Conservation (phyloP, 495 filamentous ascomycete genomes). For the Xylaria sp. region DNA sequence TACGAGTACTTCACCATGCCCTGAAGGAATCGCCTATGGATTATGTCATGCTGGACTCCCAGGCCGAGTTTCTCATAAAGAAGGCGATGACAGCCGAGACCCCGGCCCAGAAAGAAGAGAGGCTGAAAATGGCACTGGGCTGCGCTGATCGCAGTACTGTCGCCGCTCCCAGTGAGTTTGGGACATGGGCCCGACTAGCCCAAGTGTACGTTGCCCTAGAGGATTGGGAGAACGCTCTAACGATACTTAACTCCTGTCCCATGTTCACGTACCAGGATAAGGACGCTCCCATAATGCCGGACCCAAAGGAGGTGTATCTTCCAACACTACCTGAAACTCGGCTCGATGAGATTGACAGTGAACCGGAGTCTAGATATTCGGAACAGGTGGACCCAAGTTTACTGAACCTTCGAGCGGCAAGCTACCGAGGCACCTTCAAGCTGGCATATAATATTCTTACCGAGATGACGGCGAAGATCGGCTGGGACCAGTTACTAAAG, state of each 20-base stretch:
- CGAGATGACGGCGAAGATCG: constrained; percentile 92
- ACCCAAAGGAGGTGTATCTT: constrained; percentile 82
- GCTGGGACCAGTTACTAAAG: constrained; percentile 94
- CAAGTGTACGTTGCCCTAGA: constrained; percentile 92
- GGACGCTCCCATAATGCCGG: constrained; percentile 91
- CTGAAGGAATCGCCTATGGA: constrained; percentile 94
- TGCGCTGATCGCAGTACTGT: constrained; percentile 94
- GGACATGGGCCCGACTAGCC: constrained; percentile 92
- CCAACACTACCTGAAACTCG: constrained; percentile 89
- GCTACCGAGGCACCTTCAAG: constrained; percentile 91
- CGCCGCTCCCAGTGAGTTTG: constrained; percentile 94
- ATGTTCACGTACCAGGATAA: constrained; percentile 99
- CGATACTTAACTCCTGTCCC: constrained; percentile 97
- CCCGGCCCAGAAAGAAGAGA: constrained; percentile 58
- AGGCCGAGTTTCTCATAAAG: constrained; percentile 88
- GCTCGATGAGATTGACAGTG: constrained; percentile 91
- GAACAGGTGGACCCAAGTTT: constrained; percentile 89
- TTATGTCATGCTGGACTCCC: constrained; percentile 89
- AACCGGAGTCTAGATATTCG: constrained; percentile 77
- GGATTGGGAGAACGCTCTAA: constrained; percentile 90
- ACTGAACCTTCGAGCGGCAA: constrained; percentile 83
- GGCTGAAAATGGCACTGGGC: constrained; percentile 82
- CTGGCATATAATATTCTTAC: constrained; percentile 94
- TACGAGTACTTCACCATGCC: constrained; percentile 85
- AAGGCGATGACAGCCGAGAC: constrained; percentile 68